Percentiles rank a stretch among this genome's conserved stretches.
phyloP scores from a whole-genome alignment of 139 green algal species.

The Picochlorum sp. region DNA sequence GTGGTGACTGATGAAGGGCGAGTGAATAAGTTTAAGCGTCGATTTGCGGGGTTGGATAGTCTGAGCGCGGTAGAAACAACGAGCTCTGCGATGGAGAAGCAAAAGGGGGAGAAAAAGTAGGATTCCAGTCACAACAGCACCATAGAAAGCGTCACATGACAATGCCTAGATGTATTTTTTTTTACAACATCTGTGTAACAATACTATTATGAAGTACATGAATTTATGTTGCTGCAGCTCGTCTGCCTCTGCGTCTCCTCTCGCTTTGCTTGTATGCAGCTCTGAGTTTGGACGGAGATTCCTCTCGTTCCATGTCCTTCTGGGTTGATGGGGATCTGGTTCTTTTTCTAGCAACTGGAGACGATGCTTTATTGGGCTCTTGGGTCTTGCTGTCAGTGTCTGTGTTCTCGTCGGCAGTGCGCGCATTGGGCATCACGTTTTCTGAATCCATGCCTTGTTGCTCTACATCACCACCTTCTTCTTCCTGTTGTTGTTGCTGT shows the following conservation, averaged over 20 bases:
- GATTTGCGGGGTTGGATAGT: slow-evolving; percentile 48
- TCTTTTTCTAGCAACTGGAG: no score
- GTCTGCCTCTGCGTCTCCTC: neutral
- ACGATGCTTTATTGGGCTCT: neutral
- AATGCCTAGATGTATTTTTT: neutral
- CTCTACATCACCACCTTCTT: no score
- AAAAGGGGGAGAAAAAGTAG: neutral
- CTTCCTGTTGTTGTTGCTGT: no score
- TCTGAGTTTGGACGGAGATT: slow-evolving; percentile 3
- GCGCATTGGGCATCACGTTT: no score
- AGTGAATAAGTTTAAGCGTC: slow-evolving; percentile 80
- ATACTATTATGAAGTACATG: no score
- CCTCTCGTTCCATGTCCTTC: neutral
- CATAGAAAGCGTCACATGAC: no score
- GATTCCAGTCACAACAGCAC: neutral
- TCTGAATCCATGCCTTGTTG: no score
- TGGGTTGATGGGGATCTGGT: neutral
- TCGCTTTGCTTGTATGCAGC: neutral
- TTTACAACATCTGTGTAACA: no score
- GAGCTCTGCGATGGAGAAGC: neutral
- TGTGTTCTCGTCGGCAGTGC: no score
- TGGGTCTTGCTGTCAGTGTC: neutral
- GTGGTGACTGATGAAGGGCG: slow-evolving; percentile 73
- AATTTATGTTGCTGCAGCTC: neutral
- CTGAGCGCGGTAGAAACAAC: slow-evolving; percentile 23